These are phyloP conservation scores for Lasiodiplodia sp. DNA, from an alignment of 2,329 filamentous ascomycete genomes.

Conservation along the genomic window DNA sequence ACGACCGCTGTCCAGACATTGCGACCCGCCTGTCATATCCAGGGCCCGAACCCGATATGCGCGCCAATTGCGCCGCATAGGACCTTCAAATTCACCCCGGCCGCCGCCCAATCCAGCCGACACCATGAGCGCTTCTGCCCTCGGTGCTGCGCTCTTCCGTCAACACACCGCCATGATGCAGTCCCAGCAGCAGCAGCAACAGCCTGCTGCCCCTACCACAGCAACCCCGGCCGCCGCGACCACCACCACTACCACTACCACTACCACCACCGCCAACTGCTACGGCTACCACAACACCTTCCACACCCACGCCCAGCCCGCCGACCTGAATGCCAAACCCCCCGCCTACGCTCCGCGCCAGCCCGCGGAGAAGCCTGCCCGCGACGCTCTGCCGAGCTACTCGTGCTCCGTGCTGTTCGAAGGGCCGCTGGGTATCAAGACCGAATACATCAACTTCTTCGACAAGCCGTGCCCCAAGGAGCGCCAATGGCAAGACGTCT, in stretches of 20 bases:
- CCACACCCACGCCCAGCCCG: slow-evolving; percentile 46
- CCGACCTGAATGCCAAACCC: slow-evolving; percentile 36
- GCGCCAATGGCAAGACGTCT: slow-evolving; percentile 69
- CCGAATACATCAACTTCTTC: slow-evolving; percentile 71
- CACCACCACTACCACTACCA: slow-evolving; percentile 53
- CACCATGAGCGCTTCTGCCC: slow-evolving; percentile 21
- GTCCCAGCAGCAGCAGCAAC: neutral
- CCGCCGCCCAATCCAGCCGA: neutral
- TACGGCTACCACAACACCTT: slow-evolving; percentile 54
- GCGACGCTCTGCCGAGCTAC: slow-evolving; percentile 41
- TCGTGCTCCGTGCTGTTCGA: slow-evolving; percentile 44
- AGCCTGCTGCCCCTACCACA: neutral
- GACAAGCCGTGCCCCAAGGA: slow-evolving; percentile 62
- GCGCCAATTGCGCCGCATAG: slow-evolving; percentile 10
- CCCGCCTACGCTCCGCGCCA: slow-evolving; percentile 40
- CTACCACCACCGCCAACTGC: slow-evolving; percentile 34
- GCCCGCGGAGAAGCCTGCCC: slow-evolving; percentile 33
- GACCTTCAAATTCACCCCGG: neutral
- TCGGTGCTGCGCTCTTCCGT: slow-evolving; percentile 27
- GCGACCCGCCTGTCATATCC: slow-evolving; percentile 5
- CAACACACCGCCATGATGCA: slow-evolving; percentile 26
- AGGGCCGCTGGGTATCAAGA: slow-evolving; percentile 60
- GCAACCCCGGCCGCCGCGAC: slow-evolving; percentile 37
- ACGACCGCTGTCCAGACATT: slow-evolving; percentile 22
- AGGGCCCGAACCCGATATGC: neutral